Base-by-base conservation (phyloP, 1,139 yeast genomes). In the Arxiozyma slooffiae region DNA sequence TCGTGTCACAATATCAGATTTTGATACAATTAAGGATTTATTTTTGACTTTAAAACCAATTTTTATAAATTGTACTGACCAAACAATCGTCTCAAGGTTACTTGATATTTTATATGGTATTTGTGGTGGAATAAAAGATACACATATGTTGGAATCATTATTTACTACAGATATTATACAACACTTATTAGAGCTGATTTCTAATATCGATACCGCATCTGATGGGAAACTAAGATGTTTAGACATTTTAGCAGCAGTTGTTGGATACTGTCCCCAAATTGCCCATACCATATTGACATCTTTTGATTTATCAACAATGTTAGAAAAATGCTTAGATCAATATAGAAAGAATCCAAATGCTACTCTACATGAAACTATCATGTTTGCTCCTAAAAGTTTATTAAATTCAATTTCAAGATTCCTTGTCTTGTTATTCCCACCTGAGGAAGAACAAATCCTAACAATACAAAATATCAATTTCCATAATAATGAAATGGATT, bases 311-410 rank as follows among this genome's bases (percentile, higher is more conserved):
- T 20, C 55, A 7, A 49, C 50, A 3, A 48, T 55, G 47, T 41
- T 64, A 2, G 46, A 46, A 20, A 48, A 53, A 20, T 61, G 64
- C 21, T 50, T 65, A 34, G 51, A 57, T 17, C 50, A 53, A 18
- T 62, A 57, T 48, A 52, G 57, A 30, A 63, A 61, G 47, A 44
- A 48, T 18, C 22, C 55, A 1, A 46, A 49, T 11, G 51, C 66
- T 1, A 50, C 58, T 4, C 45, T 63, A 44, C 59, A 57, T 42
- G 95, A 86, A 60, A 79, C 87, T 0, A 68, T 89, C 42, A 84
- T 88, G 80, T 80, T 83, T 49, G 79, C 82, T 4, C 90, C 94
- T 0, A 82, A 82, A 57, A 86, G 82, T 23, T 64, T 86, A 38
- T 67, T 85, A 36, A 60, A 78, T 1, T 74, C 80, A 23, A 72